phyloP scores from a whole-genome alignment of 176 grass and related monocot genomes.

The Coix lacrymajobi region DNA sequence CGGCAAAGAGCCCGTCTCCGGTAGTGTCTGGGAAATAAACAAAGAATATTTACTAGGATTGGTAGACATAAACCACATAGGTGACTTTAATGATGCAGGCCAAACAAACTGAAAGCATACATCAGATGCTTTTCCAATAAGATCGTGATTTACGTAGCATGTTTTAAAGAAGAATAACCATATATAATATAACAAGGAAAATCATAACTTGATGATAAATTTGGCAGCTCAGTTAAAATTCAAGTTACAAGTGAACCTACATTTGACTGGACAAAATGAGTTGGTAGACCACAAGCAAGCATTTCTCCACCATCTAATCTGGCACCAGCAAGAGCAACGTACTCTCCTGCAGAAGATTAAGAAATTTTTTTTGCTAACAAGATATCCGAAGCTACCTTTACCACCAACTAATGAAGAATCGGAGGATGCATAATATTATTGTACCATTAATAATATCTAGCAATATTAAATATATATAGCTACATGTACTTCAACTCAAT shows the following conservation, averaged over 20 bases:
- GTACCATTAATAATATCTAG: neutral
- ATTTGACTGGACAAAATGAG: slow-evolving; percentile 75
- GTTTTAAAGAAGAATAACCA: neutral
- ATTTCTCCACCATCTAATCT: slow-evolving; percentile 88
- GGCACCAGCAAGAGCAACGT: slow-evolving; percentile 71
- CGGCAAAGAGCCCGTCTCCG: too few species aligned
- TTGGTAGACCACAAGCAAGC: slow-evolving; percentile 88
- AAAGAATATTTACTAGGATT: neutral
- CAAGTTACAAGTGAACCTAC: slow-evolving; percentile 38
- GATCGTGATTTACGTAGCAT: neutral
- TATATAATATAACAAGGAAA: neutral
- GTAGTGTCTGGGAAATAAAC: too few species aligned
- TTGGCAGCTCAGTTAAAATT: neutral
- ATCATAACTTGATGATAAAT: neutral
- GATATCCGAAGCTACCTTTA: neutral
- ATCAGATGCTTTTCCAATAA: neutral
- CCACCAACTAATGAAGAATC: neutral
- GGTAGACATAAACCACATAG: neutral
- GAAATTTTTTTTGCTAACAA: slow-evolving; percentile 6
- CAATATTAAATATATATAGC: neutral
- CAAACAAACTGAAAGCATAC: neutral
- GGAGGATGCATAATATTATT: neutral
- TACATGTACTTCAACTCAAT: neutral
- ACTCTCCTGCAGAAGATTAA: slow-evolving; percentile 63
- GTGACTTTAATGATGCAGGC: neutral